Evolutionary conservation across 2,329 filamentous ascomycete species (phyloP), one percentile per base, ranked within the genome.

Genomic region (Colletotrichum gloeosporioides): DNA sequence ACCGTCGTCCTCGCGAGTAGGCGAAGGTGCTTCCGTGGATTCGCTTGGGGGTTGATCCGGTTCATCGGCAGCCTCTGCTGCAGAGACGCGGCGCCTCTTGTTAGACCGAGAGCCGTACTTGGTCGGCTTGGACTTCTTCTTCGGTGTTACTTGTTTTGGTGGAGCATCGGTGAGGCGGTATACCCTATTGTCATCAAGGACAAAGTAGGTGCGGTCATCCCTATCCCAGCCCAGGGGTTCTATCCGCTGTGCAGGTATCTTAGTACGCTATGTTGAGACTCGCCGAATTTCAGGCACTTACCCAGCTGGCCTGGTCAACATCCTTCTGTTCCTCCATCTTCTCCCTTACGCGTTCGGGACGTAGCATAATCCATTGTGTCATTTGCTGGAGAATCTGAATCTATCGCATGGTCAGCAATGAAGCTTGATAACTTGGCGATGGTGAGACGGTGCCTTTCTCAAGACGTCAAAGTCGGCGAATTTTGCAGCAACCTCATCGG

Each of bases 141-240:
- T 88, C 3, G 91, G 88, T 82, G 94, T 94, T n/a, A 88, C 86
- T 8, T 89, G 85, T 8, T 92, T 90, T 3, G 91, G 88, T 1
- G 92, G 91, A 31, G 94, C 90, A 76, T 98, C 95, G n/a, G 95
- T 95, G 77, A 94, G 90, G 72, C 96, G 94, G 83, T 99, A 99
- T 57, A 99, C 88, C 77, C 97, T 92, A 80, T 98, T 98, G 83
- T 99, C 97, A 80, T 99, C 96, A 5, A 99, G 90, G 4, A 99
- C 93, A 81, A 94, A 98, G 82, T 99, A 98, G 44, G 93, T 93
- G 49, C 95, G 93, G 78, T 98, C 96, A 63, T 98, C 90, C 27
- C 92, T 90, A 83, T 99, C 97, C 92, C 95, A 99, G 12, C 97
- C 97, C 77, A 94, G 93, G 0, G 95, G 94, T 81, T 96, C 95